Evolutionary conservation across 176 grass and related monocot genomes (phyloP).

Genomic region (Triticum aestivum): DNA sequence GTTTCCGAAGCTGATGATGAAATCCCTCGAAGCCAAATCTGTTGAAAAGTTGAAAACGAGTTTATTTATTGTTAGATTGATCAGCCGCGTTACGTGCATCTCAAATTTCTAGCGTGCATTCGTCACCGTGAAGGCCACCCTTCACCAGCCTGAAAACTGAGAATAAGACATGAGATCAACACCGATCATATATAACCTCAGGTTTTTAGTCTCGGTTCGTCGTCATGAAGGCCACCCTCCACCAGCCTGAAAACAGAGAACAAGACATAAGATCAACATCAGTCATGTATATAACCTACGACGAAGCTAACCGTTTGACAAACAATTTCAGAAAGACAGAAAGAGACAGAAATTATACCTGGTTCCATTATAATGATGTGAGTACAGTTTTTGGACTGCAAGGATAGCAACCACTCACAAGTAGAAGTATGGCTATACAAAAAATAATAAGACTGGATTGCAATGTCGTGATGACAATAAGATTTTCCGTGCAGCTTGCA

Average conservation of each 20-base stretch:
- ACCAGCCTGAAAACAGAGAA: conserved; percentile 41
- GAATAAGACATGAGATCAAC: not conserved
- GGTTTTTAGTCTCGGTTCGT: conserved; percentile 4
- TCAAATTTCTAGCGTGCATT: conserved; percentile 10
- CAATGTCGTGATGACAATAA: not conserved
- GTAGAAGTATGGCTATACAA: not conserved
- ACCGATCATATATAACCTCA: not conserved
- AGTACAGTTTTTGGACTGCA: not conserved
- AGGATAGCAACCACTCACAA: conserved; percentile 7
- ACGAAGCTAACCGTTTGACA: not conserved
- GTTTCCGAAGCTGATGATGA: conserved; percentile 25
- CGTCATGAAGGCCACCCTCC: conserved; percentile 41
- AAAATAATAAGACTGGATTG: not conserved
- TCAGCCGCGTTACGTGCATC: conserved; percentile 30
- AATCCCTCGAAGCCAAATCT: conserved; percentile 40
- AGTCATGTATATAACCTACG: not conserved
- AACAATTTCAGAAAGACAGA: not conserved
- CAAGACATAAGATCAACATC: not conserved
- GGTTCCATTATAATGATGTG: not conserved
- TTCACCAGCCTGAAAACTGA: conserved; percentile 43
- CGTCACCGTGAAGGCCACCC: conserved; percentile 38
- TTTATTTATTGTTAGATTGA: conserved; percentile 15
- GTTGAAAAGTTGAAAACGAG: not conserved
- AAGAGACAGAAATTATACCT: conserved; percentile 10
- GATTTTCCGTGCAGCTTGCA: not conserved